A percentile compares a stretch with the other conserved stretches of the same genome.
Conservation (phyloP, 2,329 filamentous ascomycete species). For the Alternaria dauci region DNA sequence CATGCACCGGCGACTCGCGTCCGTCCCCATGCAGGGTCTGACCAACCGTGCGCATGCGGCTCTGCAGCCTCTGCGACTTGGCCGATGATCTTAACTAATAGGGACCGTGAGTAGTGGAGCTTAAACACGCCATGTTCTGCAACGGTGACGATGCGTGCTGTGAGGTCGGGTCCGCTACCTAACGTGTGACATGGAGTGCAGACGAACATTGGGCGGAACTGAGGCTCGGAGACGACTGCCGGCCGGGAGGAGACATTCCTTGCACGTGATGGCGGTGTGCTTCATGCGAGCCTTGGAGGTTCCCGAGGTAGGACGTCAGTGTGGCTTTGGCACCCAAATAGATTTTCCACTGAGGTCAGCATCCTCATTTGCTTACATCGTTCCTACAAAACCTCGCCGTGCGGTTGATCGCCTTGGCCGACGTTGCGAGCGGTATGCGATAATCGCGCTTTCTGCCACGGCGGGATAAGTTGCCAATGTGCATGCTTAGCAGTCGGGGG, state of each 20-base stretch:
- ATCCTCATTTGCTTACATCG: not conserved
- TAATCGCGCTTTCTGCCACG: constrained; percentile 8
- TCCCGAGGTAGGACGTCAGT: not conserved
- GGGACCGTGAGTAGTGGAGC: constrained; percentile 23
- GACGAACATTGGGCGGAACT: constrained; percentile 8
- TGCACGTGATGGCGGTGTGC: constrained; percentile 1
- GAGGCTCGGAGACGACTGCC: constrained; percentile 10
- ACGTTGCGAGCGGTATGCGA: not conserved
- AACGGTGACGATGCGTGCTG: constrained; percentile 20
- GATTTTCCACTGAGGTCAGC: not conserved
- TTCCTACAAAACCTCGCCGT: not conserved
- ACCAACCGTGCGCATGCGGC: constrained; percentile 37
- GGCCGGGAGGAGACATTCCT: constrained; percentile 15
- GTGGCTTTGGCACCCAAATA: not conserved
- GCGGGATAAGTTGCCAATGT: constrained; percentile 17
- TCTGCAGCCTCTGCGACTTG: constrained; percentile 42
- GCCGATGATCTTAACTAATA: constrained; percentile 37
- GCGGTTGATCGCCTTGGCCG: constrained; percentile 2
- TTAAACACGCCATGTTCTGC: constrained; percentile 22
- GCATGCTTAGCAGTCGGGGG: constrained; percentile 14
- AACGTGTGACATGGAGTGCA: constrained; percentile 12
- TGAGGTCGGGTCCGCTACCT: constrained; percentile 24
- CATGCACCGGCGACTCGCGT: constrained; percentile 21
- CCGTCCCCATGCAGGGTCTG: constrained; percentile 31
- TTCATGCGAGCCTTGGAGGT: not conserved